phyloP scores from a whole-genome alignment of 768 basidiomycete genomes.

The Lactarius tabidus region DNA sequence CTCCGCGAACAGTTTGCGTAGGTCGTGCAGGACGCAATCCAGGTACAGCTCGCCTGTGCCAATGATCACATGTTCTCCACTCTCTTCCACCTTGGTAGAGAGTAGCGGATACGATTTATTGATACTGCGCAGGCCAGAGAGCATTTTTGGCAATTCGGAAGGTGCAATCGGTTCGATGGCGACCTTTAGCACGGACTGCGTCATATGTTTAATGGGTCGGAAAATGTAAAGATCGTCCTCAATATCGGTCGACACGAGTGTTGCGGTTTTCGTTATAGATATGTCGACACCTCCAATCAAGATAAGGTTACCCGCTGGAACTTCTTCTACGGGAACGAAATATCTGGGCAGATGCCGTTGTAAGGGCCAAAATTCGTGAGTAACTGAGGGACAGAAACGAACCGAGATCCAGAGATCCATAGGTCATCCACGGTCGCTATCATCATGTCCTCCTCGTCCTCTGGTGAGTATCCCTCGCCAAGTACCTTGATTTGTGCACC shows the following conservation, averaged over 20 bases:
- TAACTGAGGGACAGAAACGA: slow-evolving; percentile 25
- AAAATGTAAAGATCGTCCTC: slow-evolving; percentile 93
- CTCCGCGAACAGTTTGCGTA: slow-evolving; percentile 88
- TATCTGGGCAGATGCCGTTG: slow-evolving; percentile 50
- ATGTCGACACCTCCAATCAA: slow-evolving; percentile 90
- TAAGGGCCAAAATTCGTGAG: background rate
- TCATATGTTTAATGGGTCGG: slow-evolving; percentile 94
- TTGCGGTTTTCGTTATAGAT: slow-evolving; percentile 94
- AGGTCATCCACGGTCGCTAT: slow-evolving; percentile 78
- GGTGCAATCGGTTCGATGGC: slow-evolving; percentile 98
- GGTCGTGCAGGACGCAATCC: slow-evolving; percentile 95
- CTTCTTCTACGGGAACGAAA: slow-evolving; percentile 83
- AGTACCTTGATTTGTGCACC: slow-evolving; percentile 91
- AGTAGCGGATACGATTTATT: slow-evolving; percentile 97
- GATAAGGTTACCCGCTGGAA: slow-evolving; percentile 88
- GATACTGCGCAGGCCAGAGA: slow-evolving; percentile 92
- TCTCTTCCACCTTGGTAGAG: slow-evolving; percentile 95
- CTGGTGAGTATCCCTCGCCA: slow-evolving; percentile 97
- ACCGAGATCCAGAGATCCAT: slow-evolving; percentile 92
- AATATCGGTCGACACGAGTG: slow-evolving; percentile 65
- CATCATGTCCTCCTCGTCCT: slow-evolving; percentile 98
- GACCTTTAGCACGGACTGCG: slow-evolving; percentile 94
- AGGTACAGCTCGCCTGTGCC: slow-evolving; percentile 97
- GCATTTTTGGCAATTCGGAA: slow-evolving; percentile 97
- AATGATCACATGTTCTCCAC: slow-evolving; percentile 94